These are phyloP conservation scores for Diplogelasinospora grovesii DNA, from an alignment of 495 filamentous ascomycete species.

Conservation along the genomic window DNA sequence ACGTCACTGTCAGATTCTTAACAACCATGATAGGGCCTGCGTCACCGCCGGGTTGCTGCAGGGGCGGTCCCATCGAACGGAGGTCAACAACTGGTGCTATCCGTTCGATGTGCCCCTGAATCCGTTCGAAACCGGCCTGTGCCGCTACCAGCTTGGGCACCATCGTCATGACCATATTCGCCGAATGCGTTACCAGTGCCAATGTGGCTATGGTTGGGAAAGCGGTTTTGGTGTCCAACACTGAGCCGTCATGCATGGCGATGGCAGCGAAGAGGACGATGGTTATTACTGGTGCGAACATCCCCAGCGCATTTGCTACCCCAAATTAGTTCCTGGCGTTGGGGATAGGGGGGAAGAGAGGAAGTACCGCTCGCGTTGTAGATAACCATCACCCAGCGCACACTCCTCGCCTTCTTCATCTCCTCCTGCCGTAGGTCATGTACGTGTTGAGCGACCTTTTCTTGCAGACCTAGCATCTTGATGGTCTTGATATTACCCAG, in stretches of 20 bases:
- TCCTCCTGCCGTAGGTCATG: constrained; percentile 50
- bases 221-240: constrained; percentile 27
- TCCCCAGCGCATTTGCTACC: constrained; percentile 32
- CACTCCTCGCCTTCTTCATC: constrained; percentile 45
- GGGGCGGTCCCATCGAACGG: no score
- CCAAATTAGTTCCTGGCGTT: not conserved
- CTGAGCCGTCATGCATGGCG: constrained; percentile 9
- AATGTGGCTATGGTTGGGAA: constrained; percentile 34
- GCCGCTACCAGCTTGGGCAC: constrained; percentile 27
- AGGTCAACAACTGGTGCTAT: not conserved
- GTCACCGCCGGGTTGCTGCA: not conserved
- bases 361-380: constrained; percentile 39
- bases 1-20: constrained; percentile 10
- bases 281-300: constrained; percentile 37
- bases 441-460: constrained; percentile 32
- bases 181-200: constrained; percentile 30
- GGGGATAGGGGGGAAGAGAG: not conserved
- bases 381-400: constrained; percentile 39
- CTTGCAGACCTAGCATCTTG: constrained; percentile 57
- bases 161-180: constrained; percentile 39
- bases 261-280: constrained; percentile 31
- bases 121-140: constrained; percentile 28
- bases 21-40: no score
- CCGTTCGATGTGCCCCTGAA: constrained; percentile 21
- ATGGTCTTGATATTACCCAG: constrained; percentile 52